Conservation (phyloP, 352 stramenopile genomes). For the Pythium utonaiense region DNA sequence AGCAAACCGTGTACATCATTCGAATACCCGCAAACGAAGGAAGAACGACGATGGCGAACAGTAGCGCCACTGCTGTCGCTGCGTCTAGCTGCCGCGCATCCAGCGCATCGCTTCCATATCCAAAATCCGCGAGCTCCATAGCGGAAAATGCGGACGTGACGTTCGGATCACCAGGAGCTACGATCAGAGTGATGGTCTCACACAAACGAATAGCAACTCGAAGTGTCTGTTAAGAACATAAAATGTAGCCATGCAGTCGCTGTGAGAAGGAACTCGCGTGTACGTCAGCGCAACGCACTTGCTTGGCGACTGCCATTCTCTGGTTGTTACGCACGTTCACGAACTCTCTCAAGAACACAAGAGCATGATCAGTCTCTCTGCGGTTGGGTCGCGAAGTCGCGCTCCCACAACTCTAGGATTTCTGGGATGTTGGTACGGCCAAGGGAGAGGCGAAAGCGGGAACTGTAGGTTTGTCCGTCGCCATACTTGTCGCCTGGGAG, state of each 20-base stretch:
- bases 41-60: slow-evolving; percentile 58
- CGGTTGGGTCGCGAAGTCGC: slow-evolving; percentile 9
- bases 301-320: too few relatives aligned
- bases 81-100: slow-evolving; percentile 37
- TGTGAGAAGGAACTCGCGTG: neutral
- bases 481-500: slow-evolving; percentile 36
- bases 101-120: slow-evolving; percentile 6
- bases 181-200: neutral
- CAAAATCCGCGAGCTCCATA: slow-evolving; percentile 1
- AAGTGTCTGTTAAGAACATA: neutral
- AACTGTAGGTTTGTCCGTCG: slow-evolving; percentile 6
- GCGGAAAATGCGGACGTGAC: neutral
- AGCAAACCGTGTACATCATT: slow-evolving; percentile 82
- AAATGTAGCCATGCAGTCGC: neutral
- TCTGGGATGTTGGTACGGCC: slow-evolving; percentile 31
- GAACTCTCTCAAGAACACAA: too few relatives aligned
- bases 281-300: too few relatives aligned
- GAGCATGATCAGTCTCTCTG: too few relatives aligned
- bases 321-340: too few relatives aligned
- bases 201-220: neutral
- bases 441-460: slow-evolving; percentile 35
- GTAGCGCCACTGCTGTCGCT: slow-evolving; percentile 40
- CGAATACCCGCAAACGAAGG: slow-evolving; percentile 53
- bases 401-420: slow-evolving; percentile 27
- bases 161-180: neutral